Conservation (phyloP, 331 rosid genomes). For the Rosa hybrid region DNA sequence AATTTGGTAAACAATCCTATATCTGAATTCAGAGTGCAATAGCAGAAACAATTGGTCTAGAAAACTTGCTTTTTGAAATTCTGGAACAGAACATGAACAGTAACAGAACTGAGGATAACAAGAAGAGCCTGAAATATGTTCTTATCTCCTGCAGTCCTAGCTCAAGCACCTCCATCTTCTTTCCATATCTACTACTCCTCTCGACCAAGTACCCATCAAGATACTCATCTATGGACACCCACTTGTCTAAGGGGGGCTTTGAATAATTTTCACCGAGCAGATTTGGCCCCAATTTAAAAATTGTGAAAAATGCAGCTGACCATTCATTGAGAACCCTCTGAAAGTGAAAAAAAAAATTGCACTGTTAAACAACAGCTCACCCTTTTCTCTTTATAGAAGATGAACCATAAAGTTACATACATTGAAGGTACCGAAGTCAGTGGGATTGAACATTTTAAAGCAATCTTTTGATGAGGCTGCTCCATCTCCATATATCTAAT, state of each 20-base stretch:
- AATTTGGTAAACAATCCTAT: slow-evolving; percentile 39
- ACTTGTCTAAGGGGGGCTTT: slow-evolving; percentile 55
- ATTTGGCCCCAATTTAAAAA: slow-evolving; percentile 72
- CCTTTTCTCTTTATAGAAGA: not conserved
- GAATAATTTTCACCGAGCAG: slow-evolving; percentile 44
- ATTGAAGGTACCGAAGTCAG: slow-evolving; percentile 55
- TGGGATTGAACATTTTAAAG: slow-evolving; percentile 96
- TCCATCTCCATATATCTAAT: slow-evolving; percentile 85
- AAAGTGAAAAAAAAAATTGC: slow-evolving; percentile 22
- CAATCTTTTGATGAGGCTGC: slow-evolving; percentile 82
- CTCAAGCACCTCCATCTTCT: slow-evolving; percentile 93
- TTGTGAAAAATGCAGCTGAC: slow-evolving; percentile 85
- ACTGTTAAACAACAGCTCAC: not conserved
- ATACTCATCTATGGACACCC: slow-evolving; percentile 94
- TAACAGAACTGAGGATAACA: slow-evolving; percentile 80
- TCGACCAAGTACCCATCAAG: slow-evolving; percentile 92
- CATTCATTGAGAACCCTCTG: slow-evolving; percentile 90
- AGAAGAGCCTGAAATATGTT: slow-evolving; percentile 95
- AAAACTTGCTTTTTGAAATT: slow-evolving; percentile 81
- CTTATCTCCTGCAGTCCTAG: slow-evolving; percentile 98
- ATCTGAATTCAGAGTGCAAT: slow-evolving; percentile 48
- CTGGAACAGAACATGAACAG: slow-evolving; percentile 99
- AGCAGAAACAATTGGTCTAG: slow-evolving; percentile 73
- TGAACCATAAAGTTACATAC: slow-evolving; percentile 44
- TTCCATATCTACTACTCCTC: slow-evolving; percentile 93